These are phyloP conservation scores for Talaromyces islandicus DNA, from an alignment of 2,329 filamentous ascomycete genomes.

Conservation along the genomic window DNA sequence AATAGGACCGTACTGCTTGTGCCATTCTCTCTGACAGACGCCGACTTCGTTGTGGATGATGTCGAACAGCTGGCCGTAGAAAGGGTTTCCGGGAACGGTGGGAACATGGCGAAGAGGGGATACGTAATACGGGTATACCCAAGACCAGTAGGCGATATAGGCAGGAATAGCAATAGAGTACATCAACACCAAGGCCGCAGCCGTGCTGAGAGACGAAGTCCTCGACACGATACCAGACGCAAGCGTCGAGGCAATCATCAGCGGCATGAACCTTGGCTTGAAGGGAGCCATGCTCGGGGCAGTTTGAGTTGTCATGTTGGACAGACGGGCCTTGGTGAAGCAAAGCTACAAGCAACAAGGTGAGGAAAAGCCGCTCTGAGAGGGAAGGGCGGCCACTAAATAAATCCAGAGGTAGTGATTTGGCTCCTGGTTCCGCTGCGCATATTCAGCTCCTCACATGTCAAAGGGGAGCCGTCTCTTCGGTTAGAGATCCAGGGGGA, in stretches of 20 bases:
- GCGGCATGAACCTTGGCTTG: constrained; percentile 12
- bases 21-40: constrained; percentile 39
- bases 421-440: neutral
- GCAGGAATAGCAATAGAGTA: constrained; percentile 13
- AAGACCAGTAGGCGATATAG: constrained; percentile 17
- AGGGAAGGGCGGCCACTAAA: constrained; percentile 3
- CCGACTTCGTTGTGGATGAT: constrained; percentile 40
- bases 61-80: constrained; percentile 40
- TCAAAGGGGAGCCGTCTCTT: neutral
- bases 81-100: constrained; percentile 36
- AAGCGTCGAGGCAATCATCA: constrained; percentile 12
- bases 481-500: neutral
- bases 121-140: constrained; percentile 38
- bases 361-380: neutral
- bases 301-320: constrained; percentile 5
- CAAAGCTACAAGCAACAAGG: neutral
- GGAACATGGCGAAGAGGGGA: constrained; percentile 40
- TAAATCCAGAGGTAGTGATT: neutral
- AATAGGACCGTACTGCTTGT: constrained; percentile 35
- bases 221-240: constrained; percentile 11
- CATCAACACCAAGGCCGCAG: constrained; percentile 7
- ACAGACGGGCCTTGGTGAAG: neutral
- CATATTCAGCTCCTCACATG: neutral
- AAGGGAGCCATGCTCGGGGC: constrained; percentile 7
- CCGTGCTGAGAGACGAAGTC: constrained; percentile 7